These are phyloP conservation scores for Termitomyces sp. DNA, from an alignment of 768 basidiomycete genomes.

Conservation along the genomic window DNA sequence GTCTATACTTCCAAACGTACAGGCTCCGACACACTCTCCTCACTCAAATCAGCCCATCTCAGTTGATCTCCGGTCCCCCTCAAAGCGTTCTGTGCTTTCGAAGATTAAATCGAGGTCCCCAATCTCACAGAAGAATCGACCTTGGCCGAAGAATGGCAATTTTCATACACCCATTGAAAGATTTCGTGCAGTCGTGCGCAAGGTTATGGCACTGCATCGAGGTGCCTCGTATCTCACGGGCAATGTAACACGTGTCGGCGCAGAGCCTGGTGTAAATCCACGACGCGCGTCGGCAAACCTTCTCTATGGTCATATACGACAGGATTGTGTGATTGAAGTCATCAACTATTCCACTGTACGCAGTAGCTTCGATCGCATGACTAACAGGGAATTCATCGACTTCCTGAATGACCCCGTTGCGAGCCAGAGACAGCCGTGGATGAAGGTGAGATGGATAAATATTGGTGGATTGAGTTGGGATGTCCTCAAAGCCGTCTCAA, in stretches of 20 bases:
- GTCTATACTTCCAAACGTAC: constrained; percentile 15
- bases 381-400: constrained; percentile 55
- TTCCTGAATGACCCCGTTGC: constrained; percentile 41
- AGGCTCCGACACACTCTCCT: not conserved
- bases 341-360: constrained; percentile 59
- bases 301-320: constrained; percentile 49
- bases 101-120: constrained; percentile 5
- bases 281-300: constrained; percentile 51
- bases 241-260: constrained; percentile 38
- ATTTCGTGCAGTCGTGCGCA: constrained; percentile 51
- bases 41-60: not conserved
- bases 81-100: constrained; percentile 9
- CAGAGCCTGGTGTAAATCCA: constrained; percentile 69
- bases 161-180: constrained; percentile 35
- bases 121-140: constrained; percentile 6
- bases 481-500: constrained; percentile 59
- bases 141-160: constrained; percentile 6
- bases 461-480: constrained; percentile 68
- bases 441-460: constrained; percentile 71
- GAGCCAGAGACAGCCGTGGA: constrained; percentile 50
- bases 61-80: not conserved
- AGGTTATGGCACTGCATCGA: constrained; percentile 58
- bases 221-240: constrained; percentile 35
- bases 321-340: constrained; percentile 62
- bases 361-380: constrained; percentile 48